Base-by-base conservation (phyloP, 1,284 basidiomycete species). In the Apiotrichum laibachii region DNA sequence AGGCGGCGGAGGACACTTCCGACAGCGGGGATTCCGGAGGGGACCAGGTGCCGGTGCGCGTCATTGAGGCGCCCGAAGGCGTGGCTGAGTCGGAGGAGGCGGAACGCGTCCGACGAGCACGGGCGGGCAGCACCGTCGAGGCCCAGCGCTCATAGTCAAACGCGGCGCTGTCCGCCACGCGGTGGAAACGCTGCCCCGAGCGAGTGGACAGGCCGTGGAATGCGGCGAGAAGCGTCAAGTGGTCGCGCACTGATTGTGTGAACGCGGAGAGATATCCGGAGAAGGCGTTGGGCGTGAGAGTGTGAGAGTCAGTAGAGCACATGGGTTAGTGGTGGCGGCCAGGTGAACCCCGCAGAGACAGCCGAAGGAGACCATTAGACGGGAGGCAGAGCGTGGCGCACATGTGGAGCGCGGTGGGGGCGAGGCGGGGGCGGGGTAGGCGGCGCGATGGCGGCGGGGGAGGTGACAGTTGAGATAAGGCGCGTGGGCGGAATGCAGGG, bases 141-240 rank as follows among this genome's bases (percentile, higher is more conserved):
- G 63, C 63, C 63, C 63, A 64, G 31, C 53, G 57, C 47, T 64
- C 63, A 50, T 64, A 64, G 49, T 64, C 57, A 49, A 61, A 52
- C 18, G 63, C 63, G n/a, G 63, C 59, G 22, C 35, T 26, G 50
- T 57, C 57, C 33, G 53, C 55, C 22, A 59, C 21, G 13, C 63
- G 63, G 55, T 56, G 55, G 40, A 59, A 57, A 19, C 48, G 15
- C 0, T 12, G 26, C 10, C 59, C 60, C 11, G 47, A 37, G 31
- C 42, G 57, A 2, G 10, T 18, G 2, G 53, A 39, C 39, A 64
- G 52, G 18, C 33, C 31, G n/a, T 50, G 46, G 35, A 70, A 62
- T 3, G 66, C 66, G 12, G 45, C 33, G 13, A 70, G 59, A 33
- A 70, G 53, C 5, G 57, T 57, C 5, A 70, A 53, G 55, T 69